phyloP scores from a whole-genome alignment of 1,284 basidiomycete genomes.

The Mycosarcoma maydis region DNA sequence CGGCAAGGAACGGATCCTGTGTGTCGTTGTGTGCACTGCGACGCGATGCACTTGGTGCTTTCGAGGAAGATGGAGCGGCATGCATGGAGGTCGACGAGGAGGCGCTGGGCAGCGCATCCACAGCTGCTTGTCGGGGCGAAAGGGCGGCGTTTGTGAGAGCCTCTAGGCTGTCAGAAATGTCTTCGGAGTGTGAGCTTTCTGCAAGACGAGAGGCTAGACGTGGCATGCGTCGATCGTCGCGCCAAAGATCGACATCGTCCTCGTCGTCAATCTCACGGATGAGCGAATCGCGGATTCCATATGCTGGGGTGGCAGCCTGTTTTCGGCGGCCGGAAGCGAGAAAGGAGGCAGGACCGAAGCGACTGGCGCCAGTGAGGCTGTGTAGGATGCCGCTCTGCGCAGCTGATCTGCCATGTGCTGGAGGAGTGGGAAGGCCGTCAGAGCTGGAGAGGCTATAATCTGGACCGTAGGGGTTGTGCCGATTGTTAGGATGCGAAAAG shows the following conservation, averaged over 20 bases:
- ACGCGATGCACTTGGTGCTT: not conserved
- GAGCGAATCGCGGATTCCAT: constrained; percentile 41
- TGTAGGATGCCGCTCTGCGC: constrained; percentile 44
- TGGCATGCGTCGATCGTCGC: constrained; percentile 42
- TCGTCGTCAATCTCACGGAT: constrained; percentile 55
- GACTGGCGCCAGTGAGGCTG: constrained; percentile 45
- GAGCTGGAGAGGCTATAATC: constrained; percentile 52
- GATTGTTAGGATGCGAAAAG: constrained; percentile 37
- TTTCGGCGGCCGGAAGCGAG: constrained; percentile 18
- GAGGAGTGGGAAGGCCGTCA: constrained; percentile 47
- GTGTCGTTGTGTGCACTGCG: constrained; percentile 12
- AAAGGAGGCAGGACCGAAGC: constrained; percentile 45
- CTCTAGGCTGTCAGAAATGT: constrained; percentile 35
- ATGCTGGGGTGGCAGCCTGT: constrained; percentile 3
- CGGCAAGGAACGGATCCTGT: constrained; percentile 50
- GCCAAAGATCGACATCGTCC: constrained; percentile 53
- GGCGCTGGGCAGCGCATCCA: not conserved
- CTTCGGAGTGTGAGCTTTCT: constrained; percentile 28
- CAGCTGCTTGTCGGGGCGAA: not conserved
- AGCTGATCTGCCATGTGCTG: constrained; percentile 16
- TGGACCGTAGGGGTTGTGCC: constrained; percentile 37
- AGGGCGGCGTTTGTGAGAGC: constrained; percentile 16
- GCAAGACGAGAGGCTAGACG: constrained; percentile 35
- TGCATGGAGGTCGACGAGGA: not conserved
- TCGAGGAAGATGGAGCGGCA: not conserved